Percentiles rank a stretch among this genome's conserved stretches.
Conservation (phyloP, 2,329 filamentous ascomycete species). For the Helotiales sp. region DNA sequence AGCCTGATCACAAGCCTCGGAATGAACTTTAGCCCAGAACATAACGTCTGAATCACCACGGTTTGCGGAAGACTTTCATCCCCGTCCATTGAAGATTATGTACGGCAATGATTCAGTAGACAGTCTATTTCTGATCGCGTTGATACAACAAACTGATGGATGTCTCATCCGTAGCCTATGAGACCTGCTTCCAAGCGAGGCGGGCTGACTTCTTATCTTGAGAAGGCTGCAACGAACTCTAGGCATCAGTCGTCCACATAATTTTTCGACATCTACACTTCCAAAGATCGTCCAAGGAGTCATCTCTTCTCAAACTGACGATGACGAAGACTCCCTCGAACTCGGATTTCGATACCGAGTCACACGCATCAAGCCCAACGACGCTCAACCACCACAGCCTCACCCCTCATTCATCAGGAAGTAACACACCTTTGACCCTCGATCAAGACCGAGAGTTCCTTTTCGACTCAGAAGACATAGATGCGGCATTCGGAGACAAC, state of each 20-base stretch:
- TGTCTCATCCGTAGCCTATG: not conserved
- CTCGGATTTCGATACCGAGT: not conserved
- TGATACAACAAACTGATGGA: too few species aligned
- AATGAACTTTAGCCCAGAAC: not conserved
- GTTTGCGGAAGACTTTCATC: not conserved
- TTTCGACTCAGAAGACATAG: conserved; percentile 4
- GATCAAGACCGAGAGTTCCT: conserved; percentile 1
- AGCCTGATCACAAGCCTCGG: not conserved
- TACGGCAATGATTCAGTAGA: too few species aligned
- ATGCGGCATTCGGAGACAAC: not conserved
- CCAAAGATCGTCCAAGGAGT: not conserved
- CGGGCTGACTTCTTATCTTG: not conserved
- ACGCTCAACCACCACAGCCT: not conserved
- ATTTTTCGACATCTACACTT: not conserved
- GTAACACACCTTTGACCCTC: conserved; percentile 6
- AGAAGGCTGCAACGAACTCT: not conserved
- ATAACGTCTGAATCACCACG: not conserved
- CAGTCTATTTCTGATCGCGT: too few species aligned
- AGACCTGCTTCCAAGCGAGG: not conserved
- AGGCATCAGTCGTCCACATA: not conserved
- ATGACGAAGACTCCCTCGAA: not conserved
- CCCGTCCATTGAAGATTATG: not conserved
- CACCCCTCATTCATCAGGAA: conserved; percentile 5
- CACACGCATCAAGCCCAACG: not conserved
- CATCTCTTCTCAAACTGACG: not conserved